Conservation (phyloP, 805 yeast species). For the Geotrichum ghanense region DNA sequence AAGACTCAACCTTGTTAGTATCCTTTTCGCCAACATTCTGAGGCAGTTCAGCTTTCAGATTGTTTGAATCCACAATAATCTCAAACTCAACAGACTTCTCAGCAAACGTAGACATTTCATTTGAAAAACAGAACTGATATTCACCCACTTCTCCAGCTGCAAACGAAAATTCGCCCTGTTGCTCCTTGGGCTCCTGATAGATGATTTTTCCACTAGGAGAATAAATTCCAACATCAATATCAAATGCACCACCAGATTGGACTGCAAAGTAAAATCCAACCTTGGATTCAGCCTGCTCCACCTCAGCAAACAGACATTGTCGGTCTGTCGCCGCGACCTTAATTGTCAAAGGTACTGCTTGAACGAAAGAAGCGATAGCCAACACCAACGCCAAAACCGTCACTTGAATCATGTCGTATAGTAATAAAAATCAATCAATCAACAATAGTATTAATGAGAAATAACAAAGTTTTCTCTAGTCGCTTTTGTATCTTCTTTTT, state of each 20-base stretch:
- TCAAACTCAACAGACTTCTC: constrained; percentile 82
- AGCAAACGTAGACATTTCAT: constrained; percentile 70
- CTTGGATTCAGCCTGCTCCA: constrained; percentile 44
- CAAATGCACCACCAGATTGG: constrained; percentile 69
- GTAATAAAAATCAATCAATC: too few relatives aligned
- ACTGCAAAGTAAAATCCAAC: constrained; percentile 77
- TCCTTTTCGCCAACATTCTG: constrained; percentile 20
- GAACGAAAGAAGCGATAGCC: background rate
- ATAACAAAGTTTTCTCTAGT: too few relatives aligned
- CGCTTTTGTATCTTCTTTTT: too few relatives aligned
- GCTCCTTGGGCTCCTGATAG: constrained; percentile 45
- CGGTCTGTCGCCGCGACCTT: constrained; percentile 64
- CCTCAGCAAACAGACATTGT: constrained; percentile 61
- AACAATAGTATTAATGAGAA: too few relatives aligned
- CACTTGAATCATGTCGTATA: too few relatives aligned
- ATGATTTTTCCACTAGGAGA: constrained; percentile 47
- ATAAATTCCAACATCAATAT: constrained; percentile 52
- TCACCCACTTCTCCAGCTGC: constrained; percentile 60
- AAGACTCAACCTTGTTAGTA: constrained; percentile 22
- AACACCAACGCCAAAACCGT: background rate
- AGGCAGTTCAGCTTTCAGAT: constrained; percentile 54
- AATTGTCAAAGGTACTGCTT: constrained; percentile 50
- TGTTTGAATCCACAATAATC: constrained; percentile 32
- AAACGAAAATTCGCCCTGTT: constrained; percentile 73
- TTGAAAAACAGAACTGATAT: constrained; percentile 77